Conservation (phyloP, 73 alveolate species). For the Paramecium biaurelia region DNA sequence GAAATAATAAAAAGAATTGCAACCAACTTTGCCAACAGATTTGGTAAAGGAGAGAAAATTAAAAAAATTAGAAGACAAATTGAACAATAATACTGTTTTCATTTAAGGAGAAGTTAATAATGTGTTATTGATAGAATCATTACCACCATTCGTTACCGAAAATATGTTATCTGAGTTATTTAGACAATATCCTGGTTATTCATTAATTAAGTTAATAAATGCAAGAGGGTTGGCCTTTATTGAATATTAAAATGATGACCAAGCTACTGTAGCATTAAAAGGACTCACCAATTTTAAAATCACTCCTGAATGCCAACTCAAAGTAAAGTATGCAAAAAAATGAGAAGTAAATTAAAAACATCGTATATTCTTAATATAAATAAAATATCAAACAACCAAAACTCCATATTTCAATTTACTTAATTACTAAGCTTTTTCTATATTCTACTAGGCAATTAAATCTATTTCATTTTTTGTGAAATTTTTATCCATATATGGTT, state of each 20-base stretch:
- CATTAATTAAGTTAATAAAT: background rate
- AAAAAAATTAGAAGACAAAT: background rate
- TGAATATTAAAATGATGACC: conserved; percentile 13
- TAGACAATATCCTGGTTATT: conserved; percentile 41
- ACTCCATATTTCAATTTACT: conserved; percentile 40
- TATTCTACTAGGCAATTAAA: background rate
- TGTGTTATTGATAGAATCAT: conserved; percentile 1
- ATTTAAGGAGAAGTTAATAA: conserved; percentile 30
- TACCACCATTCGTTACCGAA: conserved; percentile 30
- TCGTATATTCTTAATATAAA: background rate
- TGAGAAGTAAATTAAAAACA: background rate
- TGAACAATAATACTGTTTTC: background rate
- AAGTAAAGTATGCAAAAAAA: conserved; percentile 16
- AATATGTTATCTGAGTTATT: background rate
- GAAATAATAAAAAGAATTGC: conserved; percentile 20
- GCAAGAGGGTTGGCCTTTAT: conserved; percentile 46
- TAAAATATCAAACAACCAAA: background rate
- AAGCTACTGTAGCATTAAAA: conserved; percentile 39
- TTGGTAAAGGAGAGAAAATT: background rate
- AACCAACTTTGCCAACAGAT: conserved; percentile 12
- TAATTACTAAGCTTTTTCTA: background rate
- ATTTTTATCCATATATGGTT: conserved; percentile 17
- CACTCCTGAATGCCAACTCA: background rate
- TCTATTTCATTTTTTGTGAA: background rate
- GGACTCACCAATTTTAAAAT: background rate